A percentile compares a stretch with the other conserved stretches of the same genome.
phyloP scores from a whole-genome alignment of 305 asterid genomes.

The Fraxinus paxiana region DNA sequence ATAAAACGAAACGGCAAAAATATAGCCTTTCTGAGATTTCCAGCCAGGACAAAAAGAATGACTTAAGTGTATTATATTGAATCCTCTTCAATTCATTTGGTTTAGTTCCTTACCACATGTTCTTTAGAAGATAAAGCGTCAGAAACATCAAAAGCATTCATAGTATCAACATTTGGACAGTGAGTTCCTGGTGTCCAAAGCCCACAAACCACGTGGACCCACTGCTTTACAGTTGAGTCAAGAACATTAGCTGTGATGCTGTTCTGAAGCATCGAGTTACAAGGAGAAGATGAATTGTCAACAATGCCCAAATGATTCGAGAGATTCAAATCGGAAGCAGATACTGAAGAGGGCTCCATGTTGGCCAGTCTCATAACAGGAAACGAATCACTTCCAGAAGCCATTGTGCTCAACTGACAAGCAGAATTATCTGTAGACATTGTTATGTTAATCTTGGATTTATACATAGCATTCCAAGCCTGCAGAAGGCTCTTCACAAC shows the following conservation, averaged over 20 bases:
- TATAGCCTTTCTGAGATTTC: neutral
- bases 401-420: conserved; percentile 7
- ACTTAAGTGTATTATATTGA: neutral
- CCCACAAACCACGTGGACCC: conserved; percentile 41
- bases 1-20: neutral
- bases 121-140: conserved; percentile 18
- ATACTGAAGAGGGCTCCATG: conserved; percentile 2
- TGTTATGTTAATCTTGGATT: neutral
- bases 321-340: conserved; percentile 1
- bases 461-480: conserved; percentile 21
- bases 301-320: neutral
- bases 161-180: conserved; percentile 29
- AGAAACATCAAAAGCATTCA: conserved; percentile 40
- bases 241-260: conserved; percentile 23
- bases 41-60: neutral
- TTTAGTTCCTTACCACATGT: conserved; percentile 24
- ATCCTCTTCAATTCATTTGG: neutral
- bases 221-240: conserved; percentile 31
- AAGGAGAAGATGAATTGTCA: conserved; percentile 1
- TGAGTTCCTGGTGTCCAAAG: conserved; percentile 36
- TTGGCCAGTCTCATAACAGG: conserved; percentile 17
- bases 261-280: conserved; percentile 11
- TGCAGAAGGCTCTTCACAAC: conserved; percentile 29
- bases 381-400: conserved; percentile 21
- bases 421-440: neutral